phyloP scores from a whole-genome alignment of 129 eudicot genomes.

The Helianthus annuus region HanXRQr2.0-SUNRISE NC_035438.2:115332501-115333000 shows the following conservation, averaged over 20 bases:
- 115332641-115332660: background rate
- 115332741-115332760: conserved; percentile 99
- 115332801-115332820: conserved; percentile 94
- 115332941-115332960: no score
- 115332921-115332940: no score
- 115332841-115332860: conserved; percentile 96
- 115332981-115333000: no score
- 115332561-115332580: background rate
- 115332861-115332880: conserved; percentile 41
- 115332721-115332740: conserved; percentile 13
- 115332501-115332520: background rate
- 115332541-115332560: background rate
- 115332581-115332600: background rate
- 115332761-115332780: conserved; percentile 97
- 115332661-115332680: background rate
- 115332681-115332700: background rate
- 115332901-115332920: background rate
- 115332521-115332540: background rate
- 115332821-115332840: conserved; percentile 86
- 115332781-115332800: conserved; percentile 97
- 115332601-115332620: background rate
- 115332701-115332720: background rate
- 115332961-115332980: no score
- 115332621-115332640: background rate
- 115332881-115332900: background rate